Base-by-base conservation (phyloP, 139 green algal species). In the Auxenochlorella protothecoides region DNA sequence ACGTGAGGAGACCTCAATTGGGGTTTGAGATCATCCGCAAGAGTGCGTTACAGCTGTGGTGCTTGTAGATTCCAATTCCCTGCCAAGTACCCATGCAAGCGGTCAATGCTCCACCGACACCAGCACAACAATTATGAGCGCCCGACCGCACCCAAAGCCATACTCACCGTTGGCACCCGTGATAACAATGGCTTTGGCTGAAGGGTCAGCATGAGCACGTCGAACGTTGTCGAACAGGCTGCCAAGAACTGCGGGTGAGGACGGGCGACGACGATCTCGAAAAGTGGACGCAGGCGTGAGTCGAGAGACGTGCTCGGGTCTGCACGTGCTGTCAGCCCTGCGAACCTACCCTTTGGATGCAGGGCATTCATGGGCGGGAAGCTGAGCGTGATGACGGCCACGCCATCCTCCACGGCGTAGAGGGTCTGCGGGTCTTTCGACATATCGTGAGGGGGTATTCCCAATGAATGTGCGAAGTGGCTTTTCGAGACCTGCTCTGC, bases 301-400 rank as follows among this genome's bases (percentile, higher is more conserved):
- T 44, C 27, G 27, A 44, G 27, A 44, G 27, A 2, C 27, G 27
- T 44, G 27, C 27, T 44, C 27, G 27, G 27, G 27, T 44, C 27
- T 44, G 27, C 27, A 44, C 27, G 27, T 44, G 27, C 1, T 44
- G 27, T 44, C 27, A 44, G 27, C 27, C 27, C 27, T 44, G 27
- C 27, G 27, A 44, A 44, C 27, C 27, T 53, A 92, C 90, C 85
- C 59, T 83, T 68, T 0, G 92, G 90, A 68, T 96, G 91, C 73
- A 98, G 76, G 3, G 94, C 92, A 71, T 99, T 99, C 2, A 99
- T 90, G 3, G 95, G 95, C 15, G 92, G 89, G 76, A 98, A 97
- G 64, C 68, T 61, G 3, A 99, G 81, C 5, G 85, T 93, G 15
- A 99, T 87, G 6, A 98, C 73, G 0, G 90, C 93, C 3, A 99